phyloP scores from a whole-genome alignment of 2,329 filamentous ascomycete genomes.

The Hymenoscyphus fraxineus region DNA sequence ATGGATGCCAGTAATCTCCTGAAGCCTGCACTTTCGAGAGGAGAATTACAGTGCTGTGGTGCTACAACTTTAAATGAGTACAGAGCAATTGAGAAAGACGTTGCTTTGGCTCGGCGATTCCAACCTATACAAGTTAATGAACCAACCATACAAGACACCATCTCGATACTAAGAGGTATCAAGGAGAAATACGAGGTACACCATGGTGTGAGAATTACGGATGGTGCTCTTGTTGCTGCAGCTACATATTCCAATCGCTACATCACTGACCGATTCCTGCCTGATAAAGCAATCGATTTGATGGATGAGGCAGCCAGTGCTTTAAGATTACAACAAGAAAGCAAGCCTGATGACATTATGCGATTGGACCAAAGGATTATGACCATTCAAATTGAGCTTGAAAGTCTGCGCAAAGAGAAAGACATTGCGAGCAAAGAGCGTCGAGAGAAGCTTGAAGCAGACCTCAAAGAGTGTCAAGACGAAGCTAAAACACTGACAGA shows the following conservation, averaged over 20 bases:
- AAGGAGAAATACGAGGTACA: conserved; percentile 98
- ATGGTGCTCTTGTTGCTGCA: conserved; percentile 85
- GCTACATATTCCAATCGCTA: conserved; percentile 92
- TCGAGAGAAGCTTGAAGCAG: conserved; percentile 76
- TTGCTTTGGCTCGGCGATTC: conserved; percentile 85
- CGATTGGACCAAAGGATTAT: conserved; percentile 91
- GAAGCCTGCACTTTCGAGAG: conserved; percentile 88
- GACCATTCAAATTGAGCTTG: conserved; percentile 94
- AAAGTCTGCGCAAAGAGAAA: conserved; percentile 89
- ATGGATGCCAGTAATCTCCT: conserved; percentile 94
- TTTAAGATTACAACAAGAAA: conserved; percentile 88
- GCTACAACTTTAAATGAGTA: conserved; percentile 94
- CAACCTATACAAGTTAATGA: conserved; percentile 94
- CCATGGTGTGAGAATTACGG: conserved; percentile 91
- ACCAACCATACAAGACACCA: conserved; percentile 84
- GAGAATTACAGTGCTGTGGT: conserved; percentile 91
- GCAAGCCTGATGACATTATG: conserved; percentile 92
- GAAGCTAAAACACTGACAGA: conserved; percentile 72
- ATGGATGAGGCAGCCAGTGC: conserved; percentile 95
- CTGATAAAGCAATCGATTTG: conserved; percentile 94
- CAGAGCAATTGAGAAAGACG: conserved; percentile 90
- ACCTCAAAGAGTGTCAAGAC: conserved; percentile 71
- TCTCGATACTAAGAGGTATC: conserved; percentile 92
- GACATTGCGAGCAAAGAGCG: conserved; percentile 86
- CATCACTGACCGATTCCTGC: conserved; percentile 91